Base-by-base conservation (phyloP, 2,329 filamentous ascomycete genomes). In the Amauroascus verrucosus region DNA sequence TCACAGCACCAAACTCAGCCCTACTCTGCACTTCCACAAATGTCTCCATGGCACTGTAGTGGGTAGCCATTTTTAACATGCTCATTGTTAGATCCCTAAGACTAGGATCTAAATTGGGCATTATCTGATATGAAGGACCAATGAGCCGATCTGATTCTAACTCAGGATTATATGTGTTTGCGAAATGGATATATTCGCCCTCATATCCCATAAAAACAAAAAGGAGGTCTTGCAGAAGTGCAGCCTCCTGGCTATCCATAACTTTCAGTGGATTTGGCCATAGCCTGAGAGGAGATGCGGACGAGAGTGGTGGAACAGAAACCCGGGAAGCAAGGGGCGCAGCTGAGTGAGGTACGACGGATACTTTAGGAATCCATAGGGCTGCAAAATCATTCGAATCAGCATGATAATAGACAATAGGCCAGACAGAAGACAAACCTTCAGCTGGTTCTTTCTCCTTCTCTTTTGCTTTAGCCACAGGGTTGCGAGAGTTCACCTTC, bases 141-240 rank as follows among this genome's bases (percentile, higher is more conserved):
- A 84, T 79, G 48, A 98, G 75, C 13, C 90, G 83, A 63, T 94
- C 88, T 63, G 91, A 88, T 71, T 98, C 93, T 49, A 88, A 82
- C 2, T 78, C 74, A 0, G 90, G 88, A 61, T 95, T 84, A 67
- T 95, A 97, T 7, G 80, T 79, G 60, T 88, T 85, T 55, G 79
- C 80, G 65, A 88, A 97, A 53, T 88, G 86, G 57, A 98, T 86
- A 66, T 97, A 97, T 67, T 95, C 89, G n/a, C 93, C 93, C 70
- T 98, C 93, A 59, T 89, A 95, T 22, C 93, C 93, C 90, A 98
- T 96, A 62, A 97, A 94, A 4, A 95, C 89, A 65, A 91, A 96
- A 33, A 97, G 71, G 14, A 98, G 72, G 62, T 98, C 93, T 61
- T 96, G 90, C 41, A 97, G 76, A 45, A 98, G 85, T 7, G 82